Evolutionary conservation across 495 filamentous ascomycete genomes (phyloP).

Genomic region (Penicillium psychrofluorescens): DNA sequence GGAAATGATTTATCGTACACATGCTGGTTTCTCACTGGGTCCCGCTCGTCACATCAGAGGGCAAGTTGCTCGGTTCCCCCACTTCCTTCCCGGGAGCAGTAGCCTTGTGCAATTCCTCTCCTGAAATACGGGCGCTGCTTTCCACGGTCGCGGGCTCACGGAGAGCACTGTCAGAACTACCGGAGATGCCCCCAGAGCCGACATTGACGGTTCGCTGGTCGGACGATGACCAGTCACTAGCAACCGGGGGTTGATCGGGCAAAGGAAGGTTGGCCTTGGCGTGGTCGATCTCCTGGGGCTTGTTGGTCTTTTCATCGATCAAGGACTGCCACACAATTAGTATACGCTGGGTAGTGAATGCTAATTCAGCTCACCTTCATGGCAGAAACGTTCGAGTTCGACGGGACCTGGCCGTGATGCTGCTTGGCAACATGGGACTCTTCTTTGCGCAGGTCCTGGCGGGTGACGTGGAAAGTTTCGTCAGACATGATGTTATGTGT

Average conservation of each 20-base stretch:
- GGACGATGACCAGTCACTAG: constrained; percentile 69
- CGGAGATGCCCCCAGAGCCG: constrained; percentile 54
- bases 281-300: constrained; percentile 57
- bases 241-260: constrained; percentile 64
- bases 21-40: background rate
- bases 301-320: constrained; percentile 42
- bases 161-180: constrained; percentile 47
- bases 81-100: constrained; percentile 35
- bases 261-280: constrained; percentile 65
- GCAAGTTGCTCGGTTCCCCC: constrained; percentile 45
- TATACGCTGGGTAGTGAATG: background rate
- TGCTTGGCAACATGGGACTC: constrained; percentile 37
- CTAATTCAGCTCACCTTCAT: constrained; percentile 30
- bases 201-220: constrained; percentile 63
- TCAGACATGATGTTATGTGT: constrained; percentile 35
- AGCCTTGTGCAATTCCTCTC: constrained; percentile 29
- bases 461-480: constrained; percentile 43
- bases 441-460: constrained; percentile 43
- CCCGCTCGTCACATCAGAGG: constrained; percentile 38
- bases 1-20: constrained; percentile 11
- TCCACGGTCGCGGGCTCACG: constrained; percentile 55
- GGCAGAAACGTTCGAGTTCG: constrained; percentile 39
- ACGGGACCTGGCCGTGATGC: constrained; percentile 34
- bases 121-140: constrained; percentile 48
- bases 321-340: constrained; percentile 31